Percentiles rank a stretch among this genome's conserved stretches.
phyloP scores from a whole-genome alignment of 768 basidiomycete species.

The Hypsizygus marmoreus region DNA sequence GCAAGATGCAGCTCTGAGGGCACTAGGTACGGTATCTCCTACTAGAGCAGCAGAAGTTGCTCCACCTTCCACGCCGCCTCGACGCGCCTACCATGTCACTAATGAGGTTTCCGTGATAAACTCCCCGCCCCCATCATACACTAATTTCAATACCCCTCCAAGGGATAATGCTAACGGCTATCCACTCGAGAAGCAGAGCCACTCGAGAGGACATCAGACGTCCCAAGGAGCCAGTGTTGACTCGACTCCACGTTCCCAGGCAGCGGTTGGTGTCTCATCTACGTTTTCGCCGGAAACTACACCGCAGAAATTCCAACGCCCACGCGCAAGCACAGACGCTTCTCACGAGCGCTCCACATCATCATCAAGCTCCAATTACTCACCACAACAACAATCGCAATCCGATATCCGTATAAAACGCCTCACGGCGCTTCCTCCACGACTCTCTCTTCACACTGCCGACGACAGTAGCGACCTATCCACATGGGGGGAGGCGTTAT shows the following conservation, averaged over 20 bases:
- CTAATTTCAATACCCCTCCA: conserved; percentile 18
- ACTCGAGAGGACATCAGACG: conserved; percentile 1
- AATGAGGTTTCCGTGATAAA: conserved; percentile 33
- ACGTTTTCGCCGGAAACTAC: not conserved
- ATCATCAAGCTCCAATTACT: conserved; percentile 1
- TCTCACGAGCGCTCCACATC: conserved; percentile 3
- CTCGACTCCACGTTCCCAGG: conserved; percentile 10
- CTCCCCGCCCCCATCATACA: conserved; percentile 52
- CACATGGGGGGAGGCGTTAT: conserved; percentile 55
- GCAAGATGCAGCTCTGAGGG: conserved; percentile 8
- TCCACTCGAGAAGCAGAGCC: conserved; percentile 9
- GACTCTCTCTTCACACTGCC: conserved; percentile 53
- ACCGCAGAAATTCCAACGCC: conserved; percentile 3
- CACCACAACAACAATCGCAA: conserved; percentile 4
- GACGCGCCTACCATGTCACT: conserved; percentile 41
- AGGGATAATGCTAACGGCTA: conserved; percentile 4
- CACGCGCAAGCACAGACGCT: conserved; percentile 3
- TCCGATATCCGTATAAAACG: conserved; percentile 21
- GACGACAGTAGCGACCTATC: conserved; percentile 46
- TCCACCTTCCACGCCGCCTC: conserved; percentile 31
- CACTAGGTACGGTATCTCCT: conserved; percentile 1
- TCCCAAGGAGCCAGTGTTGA: not conserved
- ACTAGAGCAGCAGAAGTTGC: not conserved
- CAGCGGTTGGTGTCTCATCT: not conserved
- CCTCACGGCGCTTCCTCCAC: conserved; percentile 44